Conservation (phyloP, 1,284 basidiomycete species). For the Ganoderma lingzhi region DNA sequence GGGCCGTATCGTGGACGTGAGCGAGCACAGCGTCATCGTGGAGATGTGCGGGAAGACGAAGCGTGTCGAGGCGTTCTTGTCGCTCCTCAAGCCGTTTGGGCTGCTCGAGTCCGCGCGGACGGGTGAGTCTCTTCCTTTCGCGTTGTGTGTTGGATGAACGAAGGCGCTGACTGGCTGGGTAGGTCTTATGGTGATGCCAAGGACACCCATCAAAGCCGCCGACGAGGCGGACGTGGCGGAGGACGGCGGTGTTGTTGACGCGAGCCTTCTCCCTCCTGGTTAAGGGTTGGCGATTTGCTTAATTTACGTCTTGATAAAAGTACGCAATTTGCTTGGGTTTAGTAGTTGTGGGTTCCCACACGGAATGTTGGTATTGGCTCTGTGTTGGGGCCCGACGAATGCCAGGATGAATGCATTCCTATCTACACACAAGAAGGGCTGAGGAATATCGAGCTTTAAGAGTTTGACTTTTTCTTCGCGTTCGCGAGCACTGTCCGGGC, state of each 20-base stretch:
- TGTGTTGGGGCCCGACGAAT: not conserved
- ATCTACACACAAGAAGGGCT: not conserved
- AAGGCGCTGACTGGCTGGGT: slow-evolving; percentile 8
- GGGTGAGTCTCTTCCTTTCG: slow-evolving; percentile 58
- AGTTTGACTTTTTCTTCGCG: slow-evolving; percentile 32
- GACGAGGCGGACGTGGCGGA: slow-evolving; percentile 68
- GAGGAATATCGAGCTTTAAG: not conserved
- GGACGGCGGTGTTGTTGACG: slow-evolving; percentile 72
- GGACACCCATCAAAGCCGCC: slow-evolving; percentile 82
- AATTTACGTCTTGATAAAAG: slow-evolving; percentile 12
- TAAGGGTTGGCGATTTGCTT: slow-evolving; percentile 47
- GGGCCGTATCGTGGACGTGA: slow-evolving; percentile 94
- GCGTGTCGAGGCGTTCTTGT: slow-evolving; percentile 94
- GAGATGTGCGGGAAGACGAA: slow-evolving; percentile 94
- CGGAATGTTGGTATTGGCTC: not conserved
- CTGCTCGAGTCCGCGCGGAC: slow-evolving; percentile 81
- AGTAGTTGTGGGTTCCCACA: not conserved
- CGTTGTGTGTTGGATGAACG: not conserved
- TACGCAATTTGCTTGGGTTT: slow-evolving; percentile 11
- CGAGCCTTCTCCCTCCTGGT: slow-evolving; percentile 90
- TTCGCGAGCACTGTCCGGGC: slow-evolving; percentile 66
- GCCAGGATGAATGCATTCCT: not conserved
- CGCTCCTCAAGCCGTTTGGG: slow-evolving; percentile 93
- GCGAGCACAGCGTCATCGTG: slow-evolving; percentile 93
- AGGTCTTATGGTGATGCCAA: slow-evolving; percentile 97